Conservation (phyloP, 805 yeast genomes). For the Cyberlindnera samutprakarnensis region DNA sequence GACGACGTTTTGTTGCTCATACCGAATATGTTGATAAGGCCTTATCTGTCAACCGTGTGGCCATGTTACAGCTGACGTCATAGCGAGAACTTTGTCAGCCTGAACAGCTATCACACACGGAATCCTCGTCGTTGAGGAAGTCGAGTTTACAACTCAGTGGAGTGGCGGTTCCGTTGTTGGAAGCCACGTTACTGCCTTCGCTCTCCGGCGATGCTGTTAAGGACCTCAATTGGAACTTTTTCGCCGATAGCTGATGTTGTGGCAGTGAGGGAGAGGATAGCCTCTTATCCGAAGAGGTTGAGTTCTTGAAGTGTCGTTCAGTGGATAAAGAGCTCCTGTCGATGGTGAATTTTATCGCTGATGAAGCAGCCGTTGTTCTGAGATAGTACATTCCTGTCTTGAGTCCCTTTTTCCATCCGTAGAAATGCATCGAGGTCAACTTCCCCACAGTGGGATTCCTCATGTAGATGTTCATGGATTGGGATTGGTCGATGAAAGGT, state of each 20-base stretch:
- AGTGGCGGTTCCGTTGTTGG: slow-evolving; percentile 1
- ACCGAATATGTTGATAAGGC: no score
- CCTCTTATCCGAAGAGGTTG: slow-evolving; percentile 3
- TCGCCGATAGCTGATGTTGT: no score
- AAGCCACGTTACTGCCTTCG: neutral
- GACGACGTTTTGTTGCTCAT: no score
- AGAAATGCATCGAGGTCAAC: slow-evolving; percentile 95
- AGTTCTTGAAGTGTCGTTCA: neutral
- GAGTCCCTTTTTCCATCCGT: slow-evolving; percentile 97
- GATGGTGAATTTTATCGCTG: slow-evolving; percentile 89
- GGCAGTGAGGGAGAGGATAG: no score
- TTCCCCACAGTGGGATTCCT: slow-evolving; percentile 93
- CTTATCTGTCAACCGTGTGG: no score
- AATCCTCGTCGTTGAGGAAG: slow-evolving; percentile 1
- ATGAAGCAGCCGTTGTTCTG: slow-evolving; percentile 95
- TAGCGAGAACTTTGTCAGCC: no score
- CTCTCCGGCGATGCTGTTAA: slow-evolving; percentile 1
- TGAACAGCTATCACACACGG: slow-evolving; percentile 9
- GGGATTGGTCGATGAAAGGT: slow-evolving; percentile 87
- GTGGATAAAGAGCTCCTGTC: slow-evolving; percentile 37
- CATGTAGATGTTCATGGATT: slow-evolving; percentile 83
- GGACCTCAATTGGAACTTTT: slow-evolving; percentile 2
- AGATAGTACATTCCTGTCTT: slow-evolving; percentile 98
- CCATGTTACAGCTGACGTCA: no score
- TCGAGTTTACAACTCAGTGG: slow-evolving; percentile 2